Percentiles rank a stretch among this genome's conserved stretches.
phyloP scores from a whole-genome alignment of 2,329 filamentous ascomycete species.

The Pseudocercospora musae region DNA sequence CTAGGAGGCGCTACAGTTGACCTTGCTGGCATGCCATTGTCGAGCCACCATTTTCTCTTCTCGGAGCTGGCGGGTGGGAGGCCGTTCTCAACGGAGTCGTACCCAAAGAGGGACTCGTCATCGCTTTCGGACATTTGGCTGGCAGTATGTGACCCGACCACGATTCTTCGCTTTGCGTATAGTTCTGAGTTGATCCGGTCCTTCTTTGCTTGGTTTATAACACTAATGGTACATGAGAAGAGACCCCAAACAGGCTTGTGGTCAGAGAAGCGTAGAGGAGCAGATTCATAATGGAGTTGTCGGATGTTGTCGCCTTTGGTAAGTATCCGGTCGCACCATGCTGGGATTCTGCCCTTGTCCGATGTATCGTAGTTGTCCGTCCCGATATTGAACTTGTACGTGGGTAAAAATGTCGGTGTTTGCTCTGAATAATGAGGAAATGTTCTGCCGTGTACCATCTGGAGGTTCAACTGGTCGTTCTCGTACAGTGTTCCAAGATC shows the following conservation, averaged over 20 bases:
- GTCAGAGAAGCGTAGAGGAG: conserved; percentile 84
- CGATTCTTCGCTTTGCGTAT: conserved; percentile 64
- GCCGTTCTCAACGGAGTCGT: conserved; percentile 78
- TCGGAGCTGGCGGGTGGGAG: conserved; percentile 63
- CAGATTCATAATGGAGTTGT: conserved; percentile 78
- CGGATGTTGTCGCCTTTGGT: conserved; percentile 79
- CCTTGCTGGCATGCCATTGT: conserved; percentile 67
- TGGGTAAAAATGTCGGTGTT: conserved; percentile 82
- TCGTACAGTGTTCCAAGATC: conserved; percentile 80
- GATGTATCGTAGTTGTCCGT: conserved; percentile 89
- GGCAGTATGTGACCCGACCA: conserved; percentile 63
- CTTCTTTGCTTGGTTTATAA: conserved; percentile 72
- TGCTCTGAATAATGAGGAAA: conserved; percentile 93
- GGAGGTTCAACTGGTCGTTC: conserved; percentile 91
- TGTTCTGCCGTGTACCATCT: conserved; percentile 88
- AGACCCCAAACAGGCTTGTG: conserved; percentile 92
- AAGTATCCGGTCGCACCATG: conserved; percentile 93
- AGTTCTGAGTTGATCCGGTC: conserved; percentile 70
- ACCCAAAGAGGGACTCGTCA: conserved; percentile 77
- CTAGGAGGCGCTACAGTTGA: conserved; percentile 67
- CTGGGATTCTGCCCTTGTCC: conserved; percentile 90
- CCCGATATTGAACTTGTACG: conserved; percentile 92
- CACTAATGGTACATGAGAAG: conserved; percentile 78
- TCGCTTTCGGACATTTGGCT: conserved; percentile 60
- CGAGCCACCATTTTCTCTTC: conserved; percentile 63